phyloP scores from a whole-genome alignment of 345 rosid genomes.

The Pistacia integerrima region DNA sequence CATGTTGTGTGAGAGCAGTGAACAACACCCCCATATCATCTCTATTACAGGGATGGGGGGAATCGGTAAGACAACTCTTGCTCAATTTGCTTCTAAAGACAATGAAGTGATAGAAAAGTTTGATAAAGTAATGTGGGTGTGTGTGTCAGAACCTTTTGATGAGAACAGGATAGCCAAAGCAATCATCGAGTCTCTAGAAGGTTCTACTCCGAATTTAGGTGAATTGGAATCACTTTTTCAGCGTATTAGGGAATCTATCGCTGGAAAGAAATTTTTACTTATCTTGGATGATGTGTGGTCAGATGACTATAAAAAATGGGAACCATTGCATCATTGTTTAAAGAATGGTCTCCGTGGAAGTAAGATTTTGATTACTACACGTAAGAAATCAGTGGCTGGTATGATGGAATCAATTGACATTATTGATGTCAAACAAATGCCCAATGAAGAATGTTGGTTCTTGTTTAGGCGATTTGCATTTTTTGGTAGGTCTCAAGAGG shows the following conservation, averaged over 20 bases:
- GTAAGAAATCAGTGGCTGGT: neutral
- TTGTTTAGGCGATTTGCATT: neutral
- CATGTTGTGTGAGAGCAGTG: neutral
- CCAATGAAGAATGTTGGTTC: neutral
- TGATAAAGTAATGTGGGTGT: neutral
- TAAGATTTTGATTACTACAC: neutral
- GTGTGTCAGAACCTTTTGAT: neutral
- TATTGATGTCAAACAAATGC: no score
- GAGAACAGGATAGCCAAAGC: neutral
- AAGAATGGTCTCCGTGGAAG: neutral
- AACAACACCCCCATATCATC: neutral
- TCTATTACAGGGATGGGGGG: neutral
- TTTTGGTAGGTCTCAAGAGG: neutral
- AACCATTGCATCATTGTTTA: no score
- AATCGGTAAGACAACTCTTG: neutral
- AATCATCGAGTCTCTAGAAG: neutral
- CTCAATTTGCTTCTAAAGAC: neutral
- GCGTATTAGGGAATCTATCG: neutral
- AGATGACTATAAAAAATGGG: no score
- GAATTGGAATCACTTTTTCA: neutral
- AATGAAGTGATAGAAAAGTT: no score
- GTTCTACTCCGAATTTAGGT: neutral
- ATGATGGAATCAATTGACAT: neutral
- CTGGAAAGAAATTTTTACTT: no score
- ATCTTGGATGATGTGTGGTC: no score